Evolutionary conservation across 2,329 filamentous ascomycete species (phyloP), one percentile per base, ranked within the genome.

Genomic region (Dothideomycetes sp.): DNA sequence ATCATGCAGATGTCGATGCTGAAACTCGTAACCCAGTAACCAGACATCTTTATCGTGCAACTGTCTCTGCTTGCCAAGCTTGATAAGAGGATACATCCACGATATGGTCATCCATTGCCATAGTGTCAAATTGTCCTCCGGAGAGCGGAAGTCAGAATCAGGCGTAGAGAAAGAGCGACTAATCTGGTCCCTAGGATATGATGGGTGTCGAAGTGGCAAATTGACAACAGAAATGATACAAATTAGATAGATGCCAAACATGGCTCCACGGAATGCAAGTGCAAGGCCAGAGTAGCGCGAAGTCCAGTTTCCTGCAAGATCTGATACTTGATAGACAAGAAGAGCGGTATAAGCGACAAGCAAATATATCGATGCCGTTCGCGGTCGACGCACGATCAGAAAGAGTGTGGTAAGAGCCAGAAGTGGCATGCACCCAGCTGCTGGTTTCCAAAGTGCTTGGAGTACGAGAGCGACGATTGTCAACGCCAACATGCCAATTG

Each of bases 91-190:
- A 1, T 68, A 67, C 63, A 94, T 80, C 87, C 87, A 94, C 0
- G 76, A 83, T 19, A 94, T 81, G 5, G 76, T 80, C 74, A 89
- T 82, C 62, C 85, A 94, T 50, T 88, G 82, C 73, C 84, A 87
- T 1, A 88, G 66, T 1, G 73, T 82, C 17, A 94, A 58, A 47
- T 82, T 78, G 51, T 94, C 87, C 57, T 94, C 87, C 0, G 87
- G 80, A 33, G 73, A 79, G 20, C 85, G 80, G n/a, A 83, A 63
- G 2, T 68, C 59, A 3, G 63, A 68, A 0, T 71, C 78, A 1
- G 83, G 76, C 4, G 61, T 48, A 13, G 68, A 64, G 39, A 72
- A 76, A 2, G 75, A 67, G 12, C 64, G 60, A 37, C 78, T 77
- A 43, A 88, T 84, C 1, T 70, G 72, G 7, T 70, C 58, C 3